Evolutionary conservation across 2,329 filamentous ascomycete species (phyloP), one percentile per base, ranked within the genome.

Genomic region (Paecilomyces sp.): DNA sequence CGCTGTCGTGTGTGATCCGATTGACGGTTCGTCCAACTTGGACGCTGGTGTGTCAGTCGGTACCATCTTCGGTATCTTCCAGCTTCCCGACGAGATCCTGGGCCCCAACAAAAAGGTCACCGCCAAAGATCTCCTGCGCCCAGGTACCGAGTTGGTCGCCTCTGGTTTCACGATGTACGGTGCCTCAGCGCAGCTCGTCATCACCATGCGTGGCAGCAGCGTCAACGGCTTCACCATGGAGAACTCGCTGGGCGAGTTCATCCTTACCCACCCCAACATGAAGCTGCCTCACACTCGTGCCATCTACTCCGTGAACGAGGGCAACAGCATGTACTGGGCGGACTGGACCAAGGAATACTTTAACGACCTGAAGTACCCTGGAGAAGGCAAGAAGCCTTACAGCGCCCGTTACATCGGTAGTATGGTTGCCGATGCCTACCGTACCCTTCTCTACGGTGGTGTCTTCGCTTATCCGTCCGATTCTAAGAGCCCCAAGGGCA

Each of bases 81-180:
- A 92, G 81, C 86, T 97, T 24, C 85, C 88, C 61, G 91, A 95
- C 13, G 87, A 84, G 64, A 62, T 75, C 13, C 62, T 77, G 31
- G 72, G 70, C 18, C 64, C 71, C 34, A 68, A 70, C 65, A 88
- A 84, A 61, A 88, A 89, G 68, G 91, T 78, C 57, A 70, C 71
- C 15, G 71, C 72, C 36, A 66, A 95, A 71, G 92, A 97, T 74
- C 85, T 99, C 62, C 84, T 97, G 61, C 88, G 87, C 76, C 90
- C 94, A 0, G 94, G 94, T 59, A 93, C 90, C 1, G 92, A 97
- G 77, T 85, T 97, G 66, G 85, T 97, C 22, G 93, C 94, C 36
- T 88, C 91, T 24, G 94, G 94, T n/a, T 99, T 99, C 84, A 99
- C 94, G 77, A 99, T 99, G 94, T 99, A 99, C 79, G 94, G 94